Evolutionary conservation across 257 asterid genomes (phyloP).

Genomic region (Gentiana macrophylla): DNA sequence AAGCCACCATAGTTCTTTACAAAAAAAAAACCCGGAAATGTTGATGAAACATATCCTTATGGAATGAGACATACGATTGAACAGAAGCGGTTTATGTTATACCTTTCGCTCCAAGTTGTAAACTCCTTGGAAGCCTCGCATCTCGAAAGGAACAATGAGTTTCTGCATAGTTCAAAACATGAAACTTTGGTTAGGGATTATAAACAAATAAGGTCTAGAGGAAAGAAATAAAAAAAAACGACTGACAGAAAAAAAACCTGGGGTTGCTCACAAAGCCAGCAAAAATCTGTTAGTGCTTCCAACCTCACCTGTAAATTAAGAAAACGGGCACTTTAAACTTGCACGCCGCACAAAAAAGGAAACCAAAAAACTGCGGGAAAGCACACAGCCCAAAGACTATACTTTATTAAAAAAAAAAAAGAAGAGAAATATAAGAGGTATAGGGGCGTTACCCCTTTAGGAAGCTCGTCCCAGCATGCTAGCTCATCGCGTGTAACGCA

Average conservation of each 20-base stretch:
- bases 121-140: conserved; percentile 92
- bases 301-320: conserved; percentile 51
- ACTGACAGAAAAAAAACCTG: conserved; percentile 32
- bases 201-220: background rate
- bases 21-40: background rate
- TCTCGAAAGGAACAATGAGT: conserved; percentile 82
- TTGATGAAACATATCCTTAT: background rate
- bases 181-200: background rate
- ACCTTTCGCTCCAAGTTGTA: conserved; percentile 89
- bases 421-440: background rate
- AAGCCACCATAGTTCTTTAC: background rate
- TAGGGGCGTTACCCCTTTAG: conserved; percentile 43
- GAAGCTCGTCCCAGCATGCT: conserved; percentile 65
- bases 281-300: conserved; percentile 75
- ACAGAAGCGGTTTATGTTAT: background rate
- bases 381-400: background rate
- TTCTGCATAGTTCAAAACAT: conserved; percentile 38
- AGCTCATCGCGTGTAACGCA: conserved; percentile 73
- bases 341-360: background rate
- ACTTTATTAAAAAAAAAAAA: background rate
- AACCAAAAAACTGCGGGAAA: background rate
- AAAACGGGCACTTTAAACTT: conserved; percentile 4
- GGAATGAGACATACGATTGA: too few relatives aligned
- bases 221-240: background rate
- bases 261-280: conserved; percentile 97